Evolutionary conservation across 139 green algal genomes (phyloP).

Genomic region (Coelastrella sp.): DNA sequence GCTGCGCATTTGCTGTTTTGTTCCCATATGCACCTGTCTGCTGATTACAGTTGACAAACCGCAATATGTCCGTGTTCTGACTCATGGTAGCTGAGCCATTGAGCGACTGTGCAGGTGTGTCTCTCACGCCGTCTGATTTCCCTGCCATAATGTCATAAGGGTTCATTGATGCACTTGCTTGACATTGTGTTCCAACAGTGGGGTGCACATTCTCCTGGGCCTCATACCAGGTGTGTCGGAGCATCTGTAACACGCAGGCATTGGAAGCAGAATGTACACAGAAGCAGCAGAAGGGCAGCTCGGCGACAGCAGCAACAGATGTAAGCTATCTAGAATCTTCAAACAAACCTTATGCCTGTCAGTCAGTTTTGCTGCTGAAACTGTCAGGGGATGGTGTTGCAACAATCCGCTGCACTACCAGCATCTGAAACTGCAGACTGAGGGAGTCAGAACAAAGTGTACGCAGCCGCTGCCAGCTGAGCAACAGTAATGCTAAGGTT

Average conservation of each 20-base stretch:
- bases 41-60: conserved; percentile 22
- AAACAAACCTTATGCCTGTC: neutral
- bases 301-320: neutral
- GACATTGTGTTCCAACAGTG: neutral
- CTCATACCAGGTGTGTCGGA: conserved; percentile 34
- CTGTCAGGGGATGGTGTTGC: too few relatives aligned
- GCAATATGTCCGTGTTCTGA: neutral
- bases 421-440: neutral
- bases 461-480: too few relatives aligned
- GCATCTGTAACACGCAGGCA: neutral
- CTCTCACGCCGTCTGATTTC: conserved; percentile 10
- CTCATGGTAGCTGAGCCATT: neutral
- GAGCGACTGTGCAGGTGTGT: conserved; percentile 19
- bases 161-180: conserved; percentile 10
- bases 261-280: neutral
- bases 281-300: neutral
- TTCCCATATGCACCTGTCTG: neutral
- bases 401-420: neutral
- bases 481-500: too few relatives aligned
- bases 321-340: neutral
- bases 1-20: conserved; percentile 8
- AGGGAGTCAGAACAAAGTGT: too few relatives aligned
- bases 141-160: conserved; percentile 14
- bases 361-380: neutral
- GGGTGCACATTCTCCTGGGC: neutral